Conservation (phyloP, 2,329 filamentous ascomycete genomes). For the Aspergillus aculeatinus region DNA sequence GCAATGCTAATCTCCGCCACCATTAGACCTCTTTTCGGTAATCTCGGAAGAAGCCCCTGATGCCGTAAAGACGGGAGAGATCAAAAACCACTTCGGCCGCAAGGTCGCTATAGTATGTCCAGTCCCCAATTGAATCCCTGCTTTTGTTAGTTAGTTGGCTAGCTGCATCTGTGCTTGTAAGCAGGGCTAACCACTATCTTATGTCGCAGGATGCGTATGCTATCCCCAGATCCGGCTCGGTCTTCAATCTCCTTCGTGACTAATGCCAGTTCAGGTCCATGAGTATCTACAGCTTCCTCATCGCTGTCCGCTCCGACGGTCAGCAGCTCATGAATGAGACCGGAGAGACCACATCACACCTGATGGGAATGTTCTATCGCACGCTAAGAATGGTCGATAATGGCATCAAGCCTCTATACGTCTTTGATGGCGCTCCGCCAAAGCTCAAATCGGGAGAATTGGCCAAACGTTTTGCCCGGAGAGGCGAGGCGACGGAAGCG, state of each 20-base stretch:
- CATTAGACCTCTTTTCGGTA: constrained; percentile 68
- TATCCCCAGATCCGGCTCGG: constrained; percentile 1
- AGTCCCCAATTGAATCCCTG: neutral
- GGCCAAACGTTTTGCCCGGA: constrained; percentile 92
- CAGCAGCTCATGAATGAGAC: constrained; percentile 94
- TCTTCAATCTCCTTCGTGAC: constrained; percentile 2
- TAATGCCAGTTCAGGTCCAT: constrained; percentile 66
- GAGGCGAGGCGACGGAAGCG: constrained; percentile 84
- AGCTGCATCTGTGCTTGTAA: neutral
- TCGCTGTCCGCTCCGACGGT: constrained; percentile 93
- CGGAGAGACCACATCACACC: constrained; percentile 93
- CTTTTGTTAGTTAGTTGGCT: constrained; percentile 23
- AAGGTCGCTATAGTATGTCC: constrained; percentile 90
- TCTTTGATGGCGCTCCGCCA: constrained; percentile 94
- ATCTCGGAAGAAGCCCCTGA: constrained; percentile 93
- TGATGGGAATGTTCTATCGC: constrained; percentile 99
- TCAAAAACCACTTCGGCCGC: constrained; percentile 97
- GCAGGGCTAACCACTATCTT: neutral
- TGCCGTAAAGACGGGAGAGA: constrained; percentile 92
- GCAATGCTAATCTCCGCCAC: constrained; percentile 15
- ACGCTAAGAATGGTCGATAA: constrained; percentile 98
- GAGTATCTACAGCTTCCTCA: constrained; percentile 98
- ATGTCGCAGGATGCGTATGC: constrained; percentile 58
- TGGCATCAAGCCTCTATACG: constrained; percentile 96
- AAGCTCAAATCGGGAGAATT: constrained; percentile 97